Evolutionary conservation across 441 rosid genomes (phyloP).

Genomic region (Jatropha multifida): DNA sequence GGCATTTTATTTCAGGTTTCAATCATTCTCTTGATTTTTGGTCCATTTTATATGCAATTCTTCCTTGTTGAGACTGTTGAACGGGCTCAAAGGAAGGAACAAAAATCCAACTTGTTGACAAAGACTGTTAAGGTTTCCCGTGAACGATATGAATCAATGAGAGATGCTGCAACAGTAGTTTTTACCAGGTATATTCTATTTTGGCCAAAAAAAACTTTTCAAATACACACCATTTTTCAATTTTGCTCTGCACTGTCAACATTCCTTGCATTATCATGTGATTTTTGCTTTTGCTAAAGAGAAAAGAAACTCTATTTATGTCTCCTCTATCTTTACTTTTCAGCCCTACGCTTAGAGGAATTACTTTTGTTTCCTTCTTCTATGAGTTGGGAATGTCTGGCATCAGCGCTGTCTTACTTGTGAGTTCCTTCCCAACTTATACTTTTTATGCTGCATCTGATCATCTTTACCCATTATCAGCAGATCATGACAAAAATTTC

Average conservation of each 20-base stretch:
- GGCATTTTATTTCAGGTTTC: slow-evolving; percentile 39
- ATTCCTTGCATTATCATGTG: not conserved
- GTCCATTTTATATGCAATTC: slow-evolving; percentile 49
- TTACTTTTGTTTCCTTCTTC: slow-evolving; percentile 54
- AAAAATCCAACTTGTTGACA: slow-evolving; percentile 26
- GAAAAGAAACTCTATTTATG: not conserved
- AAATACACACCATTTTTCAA: not conserved
- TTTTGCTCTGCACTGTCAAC: not conserved
- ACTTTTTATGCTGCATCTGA: not conserved
- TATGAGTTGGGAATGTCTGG: slow-evolving; percentile 64
- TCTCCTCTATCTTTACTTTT: slow-evolving; percentile 13
- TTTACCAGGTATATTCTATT: slow-evolving; percentile 36
- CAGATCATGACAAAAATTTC: not conserved
- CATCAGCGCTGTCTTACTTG: slow-evolving; percentile 43
- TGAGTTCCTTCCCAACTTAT: slow-evolving; percentile 22
- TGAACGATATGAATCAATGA: slow-evolving; percentile 43
- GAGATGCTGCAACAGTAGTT: slow-evolving; percentile 45
- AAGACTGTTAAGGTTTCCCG: slow-evolving; percentile 28
- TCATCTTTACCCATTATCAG: not conserved
- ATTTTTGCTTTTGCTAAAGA: not conserved
- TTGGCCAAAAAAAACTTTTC: not conserved
- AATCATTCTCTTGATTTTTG: slow-evolving; percentile 38
- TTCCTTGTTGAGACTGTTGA: slow-evolving; percentile 44
- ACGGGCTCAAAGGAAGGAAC: slow-evolving; percentile 30
- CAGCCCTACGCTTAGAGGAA: slow-evolving; percentile 50